Base-by-base conservation (phyloP, 495 filamentous ascomycete species). In the Neurospora sp. region DNA sequence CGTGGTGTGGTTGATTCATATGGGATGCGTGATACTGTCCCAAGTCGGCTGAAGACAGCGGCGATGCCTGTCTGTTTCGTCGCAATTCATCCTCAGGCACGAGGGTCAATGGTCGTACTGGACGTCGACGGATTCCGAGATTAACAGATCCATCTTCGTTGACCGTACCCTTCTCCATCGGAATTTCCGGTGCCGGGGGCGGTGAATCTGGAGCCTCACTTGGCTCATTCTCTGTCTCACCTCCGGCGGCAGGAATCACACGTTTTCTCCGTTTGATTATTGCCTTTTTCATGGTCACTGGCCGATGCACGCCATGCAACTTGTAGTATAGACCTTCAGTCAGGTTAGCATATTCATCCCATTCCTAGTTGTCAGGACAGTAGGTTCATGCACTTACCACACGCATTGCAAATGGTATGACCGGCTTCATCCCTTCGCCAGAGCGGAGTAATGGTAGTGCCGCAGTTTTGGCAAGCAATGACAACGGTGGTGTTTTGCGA, bases 351-450 rank as follows among this genome's bases (percentile, higher is more conserved):
- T 4, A 16, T 27, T 8, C 16, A 68, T 40, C 42, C 48, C 17
- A 35, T 3, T 12, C 8, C 22, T 35, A 9, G 5, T n/a, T 7
- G 22, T 39, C 27, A 27, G 39, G 27, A 41, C 10, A 5, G 16
- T 9, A 48, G 14, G 9, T n/a, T 12, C n/a, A 71, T 48, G 72
- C 74, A 86, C 93, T 77, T 87, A 97, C 96, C 96, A 82, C 96
- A 99, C 70, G 96, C 96, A 84, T 99, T 99, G 84, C 96, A 99
- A 73, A 99, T 98, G 5, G 94, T 97, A 84, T 98, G 94, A 16
- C 96, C 96, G 75, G 89, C 89, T 81, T 97, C 96, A 79, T 98
- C 96, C 75, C 96, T 89, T 76, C 96, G 87, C 96, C 96, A 99
- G 38, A 99, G 84, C 14, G 96, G 96, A 38, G 96, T 99, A 73